phyloP scores from a whole-genome alignment of 2,329 filamentous ascomycete species.

The Cladosporium sp. region DNA sequence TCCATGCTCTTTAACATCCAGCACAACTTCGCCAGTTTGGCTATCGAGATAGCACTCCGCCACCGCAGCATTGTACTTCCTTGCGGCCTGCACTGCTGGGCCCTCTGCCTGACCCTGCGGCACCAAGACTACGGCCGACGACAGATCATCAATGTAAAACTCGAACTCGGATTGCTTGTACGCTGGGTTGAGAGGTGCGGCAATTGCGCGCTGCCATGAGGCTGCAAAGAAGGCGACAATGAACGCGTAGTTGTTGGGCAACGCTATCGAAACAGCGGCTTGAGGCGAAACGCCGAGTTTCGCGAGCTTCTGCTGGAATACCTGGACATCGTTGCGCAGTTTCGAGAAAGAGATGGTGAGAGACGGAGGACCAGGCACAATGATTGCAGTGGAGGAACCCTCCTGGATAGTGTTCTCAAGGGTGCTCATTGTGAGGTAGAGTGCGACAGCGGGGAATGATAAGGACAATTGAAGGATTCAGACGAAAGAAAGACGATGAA shows the following conservation, averaged over 20 bases:
- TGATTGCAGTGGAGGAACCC: conserved; percentile 59
- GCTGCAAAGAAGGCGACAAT: conserved; percentile 82
- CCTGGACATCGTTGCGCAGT: conserved; percentile 60
- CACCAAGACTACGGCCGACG: conserved; percentile 72
- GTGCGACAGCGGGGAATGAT: neutral
- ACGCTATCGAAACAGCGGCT: conserved; percentile 75
- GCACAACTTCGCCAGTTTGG: conserved; percentile 57
- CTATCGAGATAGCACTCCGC: conserved; percentile 79
- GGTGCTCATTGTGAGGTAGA: conserved; percentile 46
- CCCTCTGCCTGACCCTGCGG: conserved; percentile 64
- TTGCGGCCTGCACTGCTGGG: conserved; percentile 70
- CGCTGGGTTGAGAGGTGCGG: conserved; percentile 79
- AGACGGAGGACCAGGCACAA: conserved; percentile 65
- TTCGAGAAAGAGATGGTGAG: conserved; percentile 67
- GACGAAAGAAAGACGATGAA: neutral
- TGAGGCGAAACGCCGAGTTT: conserved; percentile 65
- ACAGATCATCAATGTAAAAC: conserved; percentile 86
- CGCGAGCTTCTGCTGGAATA: conserved; percentile 75
- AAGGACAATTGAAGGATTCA: neutral
- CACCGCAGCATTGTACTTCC: conserved; percentile 76
- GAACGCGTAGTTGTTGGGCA: conserved; percentile 83
- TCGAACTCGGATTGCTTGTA: conserved; percentile 90
- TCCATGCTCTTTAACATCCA: conserved; percentile 74
- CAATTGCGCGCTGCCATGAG: conserved; percentile 78
- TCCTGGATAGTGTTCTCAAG: conserved; percentile 55